A percentile compares a stretch with the other conserved stretches of the same genome.
These are phyloP conservation scores for Leccinum truebloodii DNA, from an alignment of 768 basidiomycete species.

Conservation along the genomic window DNA sequence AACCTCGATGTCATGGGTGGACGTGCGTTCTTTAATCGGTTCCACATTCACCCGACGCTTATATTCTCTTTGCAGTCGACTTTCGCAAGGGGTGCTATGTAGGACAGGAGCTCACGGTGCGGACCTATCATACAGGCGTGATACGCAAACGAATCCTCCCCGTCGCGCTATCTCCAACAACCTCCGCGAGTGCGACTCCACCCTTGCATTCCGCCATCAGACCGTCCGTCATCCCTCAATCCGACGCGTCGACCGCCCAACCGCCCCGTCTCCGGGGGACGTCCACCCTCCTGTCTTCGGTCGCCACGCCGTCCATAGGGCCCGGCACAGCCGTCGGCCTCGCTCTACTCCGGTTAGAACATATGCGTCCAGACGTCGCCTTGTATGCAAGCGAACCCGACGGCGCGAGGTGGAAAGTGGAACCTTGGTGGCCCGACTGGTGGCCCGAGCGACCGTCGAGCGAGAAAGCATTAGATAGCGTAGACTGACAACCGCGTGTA, in stretches of 20 bases:
- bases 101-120: constrained; percentile 95
- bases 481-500: constrained; percentile 15
- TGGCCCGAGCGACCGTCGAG: constrained; percentile 44
- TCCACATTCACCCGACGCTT: not conserved
- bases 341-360: constrained; percentile 79
- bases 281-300: constrained; percentile 71
- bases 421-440: constrained; percentile 70
- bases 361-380: constrained; percentile 37
- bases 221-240: constrained; percentile 18
- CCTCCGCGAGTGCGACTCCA: constrained; percentile 16
- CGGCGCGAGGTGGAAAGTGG: constrained; percentile 40
- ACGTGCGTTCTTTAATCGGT: constrained; percentile 49
- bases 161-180: constrained; percentile 50
- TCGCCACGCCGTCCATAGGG: constrained; percentile 29
- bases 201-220: constrained; percentile 29
- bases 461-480: constrained; percentile 18
- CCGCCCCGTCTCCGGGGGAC: constrained; percentile 65
- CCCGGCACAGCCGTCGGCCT: constrained; percentile 57
- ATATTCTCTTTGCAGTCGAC: constrained; percentile 60
- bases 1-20: constrained; percentile 95
- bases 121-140: constrained; percentile 93
- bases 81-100: constrained; percentile 98
- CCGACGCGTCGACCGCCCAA: constrained; percentile 34
- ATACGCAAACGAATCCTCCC: constrained; percentile 90
- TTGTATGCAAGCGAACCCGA: constrained; percentile 19